Evolutionary conservation across 345 rosid genomes (phyloP).

Genomic region (Psidium guajava): DNA sequence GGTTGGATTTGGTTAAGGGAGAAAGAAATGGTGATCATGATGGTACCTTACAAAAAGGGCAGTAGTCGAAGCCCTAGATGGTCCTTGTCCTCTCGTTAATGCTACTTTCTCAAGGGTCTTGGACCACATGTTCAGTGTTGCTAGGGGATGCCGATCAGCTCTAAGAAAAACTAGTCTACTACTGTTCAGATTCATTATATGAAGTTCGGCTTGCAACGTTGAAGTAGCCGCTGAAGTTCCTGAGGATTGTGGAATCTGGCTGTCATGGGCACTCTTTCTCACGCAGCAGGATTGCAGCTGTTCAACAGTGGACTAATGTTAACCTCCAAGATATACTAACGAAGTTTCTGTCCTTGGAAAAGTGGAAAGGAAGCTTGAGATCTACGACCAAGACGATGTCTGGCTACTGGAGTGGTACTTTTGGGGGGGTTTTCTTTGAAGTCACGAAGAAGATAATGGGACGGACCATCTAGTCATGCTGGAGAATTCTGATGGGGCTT

Average conservation of each 20-base stretch:
- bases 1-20: not conserved
- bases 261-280: slow-evolving; percentile 7
- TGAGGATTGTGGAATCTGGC: slow-evolving; percentile 34
- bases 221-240: slow-evolving; percentile 71
- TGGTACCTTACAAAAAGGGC: slow-evolving; percentile 61
- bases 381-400: too few species aligned
- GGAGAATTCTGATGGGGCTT: too few species aligned
- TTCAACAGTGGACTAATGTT: slow-evolving; percentile 55
- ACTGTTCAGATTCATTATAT: slow-evolving; percentile 66
- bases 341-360: slow-evolving; percentile 50
- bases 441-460: too few species aligned
- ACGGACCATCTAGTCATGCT: too few species aligned
- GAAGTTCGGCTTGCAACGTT: slow-evolving; percentile 84
- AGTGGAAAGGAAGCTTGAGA: too few species aligned
- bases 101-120: slow-evolving; percentile 62
- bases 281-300: slow-evolving; percentile 21
- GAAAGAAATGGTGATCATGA: slow-evolving; percentile 52
- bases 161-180: slow-evolving; percentile 40
- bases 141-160: slow-evolving; percentile 26
- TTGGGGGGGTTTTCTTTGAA: too few species aligned
- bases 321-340: slow-evolving; percentile 50
- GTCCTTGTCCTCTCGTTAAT: slow-evolving; percentile 76
- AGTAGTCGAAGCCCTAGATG: slow-evolving; percentile 56
- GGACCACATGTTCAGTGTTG: slow-evolving; percentile 72
- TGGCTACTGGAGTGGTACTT: too few species aligned